phyloP scores from a whole-genome alignment of 2,329 filamentous ascomycete genomes.

The Stemphylium vesicarium region DNA sequence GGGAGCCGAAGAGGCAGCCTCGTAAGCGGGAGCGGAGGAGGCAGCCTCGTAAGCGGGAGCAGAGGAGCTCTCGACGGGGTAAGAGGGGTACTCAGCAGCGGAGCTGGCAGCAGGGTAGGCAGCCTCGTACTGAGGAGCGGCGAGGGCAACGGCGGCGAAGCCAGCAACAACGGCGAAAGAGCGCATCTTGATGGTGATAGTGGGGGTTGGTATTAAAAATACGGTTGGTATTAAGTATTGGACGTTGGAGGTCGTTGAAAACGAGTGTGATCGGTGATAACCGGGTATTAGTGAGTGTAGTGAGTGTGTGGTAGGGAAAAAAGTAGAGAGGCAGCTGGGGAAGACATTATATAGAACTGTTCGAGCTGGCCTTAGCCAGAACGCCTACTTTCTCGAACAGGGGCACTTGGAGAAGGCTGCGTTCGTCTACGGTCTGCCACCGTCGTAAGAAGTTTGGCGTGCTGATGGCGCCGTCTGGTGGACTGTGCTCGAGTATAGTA shows the following conservation, averaged over 20 bases:
- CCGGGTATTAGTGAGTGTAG: conserved; percentile 45
- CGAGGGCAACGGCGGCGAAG: conserved; percentile 36
- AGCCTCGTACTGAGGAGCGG: conserved; percentile 30
- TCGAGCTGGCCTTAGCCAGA: conserved; percentile 35
- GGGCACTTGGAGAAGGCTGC: conserved; percentile 33
- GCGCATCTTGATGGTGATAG: conserved; percentile 47
- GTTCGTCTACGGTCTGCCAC: conserved; percentile 27
- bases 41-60: background rate
- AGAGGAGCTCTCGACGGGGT: conserved; percentile 1
- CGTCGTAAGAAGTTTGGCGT: conserved; percentile 29
- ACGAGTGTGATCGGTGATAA: conserved; percentile 52
- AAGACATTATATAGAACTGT: conserved; percentile 46
- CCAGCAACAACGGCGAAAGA: conserved; percentile 44
- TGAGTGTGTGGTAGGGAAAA: conserved; percentile 48
- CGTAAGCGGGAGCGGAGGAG: too few relatives aligned
- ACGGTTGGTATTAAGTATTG: conserved; percentile 45
- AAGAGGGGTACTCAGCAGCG: background rate
- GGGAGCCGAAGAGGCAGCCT: conserved; percentile 10
- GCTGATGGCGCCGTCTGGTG: conserved; percentile 35
- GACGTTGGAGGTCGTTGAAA: conserved; percentile 40
- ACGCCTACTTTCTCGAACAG: conserved; percentile 27
- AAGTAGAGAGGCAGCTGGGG: conserved; percentile 19
- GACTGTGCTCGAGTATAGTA: conserved; percentile 32
- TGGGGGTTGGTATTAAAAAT: conserved; percentile 36
- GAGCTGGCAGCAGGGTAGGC: conserved; percentile 1